Percentiles rank a stretch among this genome's conserved stretches.
Evolutionary conservation across 164 flowering plant species (phyloP).

Genomic region (Berberis thunbergii): DNA sequence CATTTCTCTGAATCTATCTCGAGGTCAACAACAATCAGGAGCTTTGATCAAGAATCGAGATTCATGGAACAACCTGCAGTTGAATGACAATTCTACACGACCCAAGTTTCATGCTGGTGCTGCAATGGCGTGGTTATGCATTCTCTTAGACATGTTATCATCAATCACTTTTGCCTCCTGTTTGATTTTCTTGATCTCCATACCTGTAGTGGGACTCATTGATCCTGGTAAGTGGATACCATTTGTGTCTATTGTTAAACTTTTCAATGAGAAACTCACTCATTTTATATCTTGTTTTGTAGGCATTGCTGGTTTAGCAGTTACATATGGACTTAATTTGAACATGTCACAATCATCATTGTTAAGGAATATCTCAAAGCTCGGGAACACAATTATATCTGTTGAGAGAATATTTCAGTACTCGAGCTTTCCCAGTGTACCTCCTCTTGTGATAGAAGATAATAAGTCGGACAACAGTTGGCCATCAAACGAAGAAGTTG

Average conservation of each 20-base stretch:
- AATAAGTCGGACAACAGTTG: too few relatives aligned
- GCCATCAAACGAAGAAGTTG: too few relatives aligned
- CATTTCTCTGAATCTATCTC: too few relatives aligned
- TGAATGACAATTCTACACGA: too few relatives aligned
- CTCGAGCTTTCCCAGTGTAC: too few relatives aligned
- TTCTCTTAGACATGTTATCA: not conserved
- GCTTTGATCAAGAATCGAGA: too few relatives aligned
- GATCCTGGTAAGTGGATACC: constrained; percentile 25
- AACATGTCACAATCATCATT: constrained; percentile 24
- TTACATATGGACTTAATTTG: constrained; percentile 42
- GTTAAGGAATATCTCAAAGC: constrained; percentile 28
- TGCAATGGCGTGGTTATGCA: not conserved
- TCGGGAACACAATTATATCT: constrained; percentile 44
- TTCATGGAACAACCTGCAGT: too few relatives aligned
- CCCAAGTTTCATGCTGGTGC: not conserved
- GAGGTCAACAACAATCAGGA: too few relatives aligned
- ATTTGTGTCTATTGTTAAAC: not conserved
- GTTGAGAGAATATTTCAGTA: too few relatives aligned
- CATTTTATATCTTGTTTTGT: constrained; percentile 5
- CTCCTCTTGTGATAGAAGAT: constrained; percentile 20
- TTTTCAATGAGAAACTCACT: not conserved
- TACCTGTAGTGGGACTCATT: constrained; percentile 28
- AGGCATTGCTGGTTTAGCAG: constrained; percentile 47
- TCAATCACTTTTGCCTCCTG: not conserved
- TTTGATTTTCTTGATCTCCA: constrained; percentile 13